Percentiles rank a stretch among this genome's conserved stretches.
Conservation (phyloP, 345 rosid species). For the Salix caprea region DNA sequence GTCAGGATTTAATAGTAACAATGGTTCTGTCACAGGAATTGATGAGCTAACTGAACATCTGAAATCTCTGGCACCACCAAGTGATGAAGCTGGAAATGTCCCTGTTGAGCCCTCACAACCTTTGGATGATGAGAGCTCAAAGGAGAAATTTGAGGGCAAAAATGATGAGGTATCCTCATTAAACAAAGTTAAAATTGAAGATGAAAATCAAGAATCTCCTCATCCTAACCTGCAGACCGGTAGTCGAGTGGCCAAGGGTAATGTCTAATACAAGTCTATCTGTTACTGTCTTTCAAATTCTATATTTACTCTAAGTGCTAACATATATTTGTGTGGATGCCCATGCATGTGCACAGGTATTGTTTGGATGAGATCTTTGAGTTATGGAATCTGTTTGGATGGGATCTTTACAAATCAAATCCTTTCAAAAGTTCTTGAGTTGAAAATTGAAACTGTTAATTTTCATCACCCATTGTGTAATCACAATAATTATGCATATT, state of each 20-base stretch:
- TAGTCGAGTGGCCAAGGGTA: conserved; percentile 55
- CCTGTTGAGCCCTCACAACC: conserved; percentile 33
- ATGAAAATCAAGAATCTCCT: conserved; percentile 42
- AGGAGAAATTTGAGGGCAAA: conserved; percentile 32
- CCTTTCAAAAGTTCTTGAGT: neutral
- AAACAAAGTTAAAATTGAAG: conserved; percentile 34
- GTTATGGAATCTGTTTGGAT: neutral
- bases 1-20: conserved; percentile 25
- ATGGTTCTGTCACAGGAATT: conserved; percentile 13
- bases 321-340: neutral
- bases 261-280: conserved; percentile 3
- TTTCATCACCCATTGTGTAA: neutral
- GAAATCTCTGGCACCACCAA: conserved; percentile 19
- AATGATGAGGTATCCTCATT: conserved; percentile 28
- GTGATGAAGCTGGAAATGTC: conserved; percentile 27
- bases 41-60: conserved; percentile 26
- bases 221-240: conserved; percentile 29
- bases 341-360: neutral
- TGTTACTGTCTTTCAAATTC: neutral
- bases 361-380: neutral
- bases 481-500: neutral
- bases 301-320: neutral
- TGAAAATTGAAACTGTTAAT: neutral
- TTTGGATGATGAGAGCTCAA: conserved; percentile 23
- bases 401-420: neutral